Evolutionary conservation across 2,329 filamentous ascomycete genomes (phyloP), one percentile per base, ranked within the genome.

Genomic region (Arthrinium phaeospermum): DNA sequence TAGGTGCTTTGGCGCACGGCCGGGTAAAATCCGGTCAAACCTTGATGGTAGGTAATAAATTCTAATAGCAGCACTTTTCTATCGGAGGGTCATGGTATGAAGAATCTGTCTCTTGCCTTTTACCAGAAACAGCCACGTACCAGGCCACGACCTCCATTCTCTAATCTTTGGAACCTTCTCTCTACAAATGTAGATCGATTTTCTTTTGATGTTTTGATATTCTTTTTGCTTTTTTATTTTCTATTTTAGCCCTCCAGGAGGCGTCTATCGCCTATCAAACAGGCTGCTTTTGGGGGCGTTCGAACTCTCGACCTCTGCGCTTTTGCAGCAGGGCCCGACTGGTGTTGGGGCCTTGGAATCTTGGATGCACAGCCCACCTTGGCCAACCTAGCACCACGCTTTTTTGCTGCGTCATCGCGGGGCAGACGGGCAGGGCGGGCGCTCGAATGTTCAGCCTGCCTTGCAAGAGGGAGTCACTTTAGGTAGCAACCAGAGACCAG

Each of bases 51-150:
- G 19, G 16, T 45, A 8, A 69, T 69, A 49, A 8, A 2, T 0
- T 27, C 16, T 49, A 69, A 49, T 69, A 49, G 22, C 24, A 37
- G 8, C 10, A 14, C 2, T 24, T 7, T 44, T 69, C 30, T 37
- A 61, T 22, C 67, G 45, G 67, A 69, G 67, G 67, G 67, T 69
- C 67, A 69, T 69, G 45, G 67, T 69, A 46, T 49, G 68, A 67
- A 51, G 41, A 47, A 64, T 69, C 61, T 69, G 24, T 69, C 71
- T 72, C 71, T 72, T 72, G 71, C 71, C 71, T 72, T 72, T 72
- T 72, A 72, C 71, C 71, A 72, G 71, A 72, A 57, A 69, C 24
- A 49, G 53, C 71, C 41, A 57, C 45, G 67, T 34, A 57, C 34
- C 41, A 69, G 64, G 61, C 57, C 71, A 64, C 45, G 34, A 57